These are phyloP conservation scores for Rubia balearica DNA, from an alignment of 305 asterid genomes.

Conservation along the genomic window DNA sequence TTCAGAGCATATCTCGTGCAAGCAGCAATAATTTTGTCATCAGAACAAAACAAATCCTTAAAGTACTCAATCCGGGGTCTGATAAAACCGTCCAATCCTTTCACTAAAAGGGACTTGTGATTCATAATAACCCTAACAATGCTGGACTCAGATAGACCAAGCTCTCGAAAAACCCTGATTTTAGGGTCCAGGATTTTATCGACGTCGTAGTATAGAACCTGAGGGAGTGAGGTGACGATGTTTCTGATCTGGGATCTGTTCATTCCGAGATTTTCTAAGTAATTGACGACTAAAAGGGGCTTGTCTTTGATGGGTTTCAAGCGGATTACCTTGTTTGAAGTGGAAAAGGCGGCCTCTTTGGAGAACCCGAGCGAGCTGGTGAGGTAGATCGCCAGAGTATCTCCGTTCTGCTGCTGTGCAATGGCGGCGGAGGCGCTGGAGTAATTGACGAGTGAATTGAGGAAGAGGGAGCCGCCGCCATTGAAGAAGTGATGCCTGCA, in stretches of 20 bases:
- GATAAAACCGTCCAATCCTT: not conserved
- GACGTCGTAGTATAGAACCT: not conserved
- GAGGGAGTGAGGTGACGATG: not conserved
- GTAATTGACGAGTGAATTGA: constrained; percentile 3
- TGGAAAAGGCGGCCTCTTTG: not conserved
- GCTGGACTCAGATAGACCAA: not conserved
- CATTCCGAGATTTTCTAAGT: not conserved
- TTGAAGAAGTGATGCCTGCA: constrained; percentile 5
- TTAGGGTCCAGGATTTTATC: not conserved
- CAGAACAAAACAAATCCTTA: not conserved
- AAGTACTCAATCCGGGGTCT: constrained; percentile 6
- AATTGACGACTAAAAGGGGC: not conserved
- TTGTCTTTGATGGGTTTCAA: not conserved
- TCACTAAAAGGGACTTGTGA: constrained; percentile 6
- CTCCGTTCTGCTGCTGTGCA: constrained; percentile 29
- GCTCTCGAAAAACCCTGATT: not conserved
- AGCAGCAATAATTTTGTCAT: constrained; percentile 3
- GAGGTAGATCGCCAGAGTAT: constrained; percentile 21
- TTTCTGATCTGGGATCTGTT: not conserved
- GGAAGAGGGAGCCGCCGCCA: not conserved
- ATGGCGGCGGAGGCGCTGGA: not conserved
- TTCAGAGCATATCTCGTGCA: constrained; percentile 5
- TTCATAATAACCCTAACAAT: not conserved
- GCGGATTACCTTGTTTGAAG: not conserved
- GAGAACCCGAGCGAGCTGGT: constrained; percentile 6